Evolutionary conservation across 345 rosid genomes (phyloP).

Genomic region (Noccaea caerulescens): DNA sequence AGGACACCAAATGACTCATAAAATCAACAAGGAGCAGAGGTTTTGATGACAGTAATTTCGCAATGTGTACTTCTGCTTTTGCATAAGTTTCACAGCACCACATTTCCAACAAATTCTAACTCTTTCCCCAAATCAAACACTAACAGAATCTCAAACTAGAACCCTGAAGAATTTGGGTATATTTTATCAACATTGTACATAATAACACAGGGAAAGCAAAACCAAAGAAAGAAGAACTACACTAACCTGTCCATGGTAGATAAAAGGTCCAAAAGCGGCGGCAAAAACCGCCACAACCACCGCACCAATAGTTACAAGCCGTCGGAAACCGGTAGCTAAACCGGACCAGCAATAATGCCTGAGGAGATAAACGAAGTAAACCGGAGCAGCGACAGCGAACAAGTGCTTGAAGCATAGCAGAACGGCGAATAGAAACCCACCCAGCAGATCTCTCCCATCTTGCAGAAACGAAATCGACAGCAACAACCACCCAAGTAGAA

Average conservation of each 20-base stretch:
- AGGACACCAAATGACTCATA: neutral
- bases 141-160: neutral
- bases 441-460: conserved; percentile 79
- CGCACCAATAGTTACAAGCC: conserved; percentile 60
- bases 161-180: neutral
- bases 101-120: neutral
- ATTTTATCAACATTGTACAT: neutral
- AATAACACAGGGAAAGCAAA: neutral
- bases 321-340: conserved; percentile 52
- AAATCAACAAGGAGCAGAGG: neutral
- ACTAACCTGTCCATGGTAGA: conserved; percentile 77
- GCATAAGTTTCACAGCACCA: neutral
- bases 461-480: conserved; percentile 76
- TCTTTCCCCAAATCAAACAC: neutral
- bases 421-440: conserved; percentile 78
- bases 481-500: conserved; percentile 75
- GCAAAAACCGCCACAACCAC: conserved; percentile 70
- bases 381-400: conserved; percentile 94
- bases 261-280: conserved; percentile 77
- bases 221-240: neutral
- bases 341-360: conserved; percentile 87
- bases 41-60: neutral
- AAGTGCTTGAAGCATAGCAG: conserved; percentile 90
- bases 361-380: conserved; percentile 81
- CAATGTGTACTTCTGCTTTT: neutral